Percentiles rank a stretch among this genome's conserved stretches.
phyloP scores from a whole-genome alignment of 1,139 yeast genomes.

The Blastobotrys raffinosifermentans region DNA sequence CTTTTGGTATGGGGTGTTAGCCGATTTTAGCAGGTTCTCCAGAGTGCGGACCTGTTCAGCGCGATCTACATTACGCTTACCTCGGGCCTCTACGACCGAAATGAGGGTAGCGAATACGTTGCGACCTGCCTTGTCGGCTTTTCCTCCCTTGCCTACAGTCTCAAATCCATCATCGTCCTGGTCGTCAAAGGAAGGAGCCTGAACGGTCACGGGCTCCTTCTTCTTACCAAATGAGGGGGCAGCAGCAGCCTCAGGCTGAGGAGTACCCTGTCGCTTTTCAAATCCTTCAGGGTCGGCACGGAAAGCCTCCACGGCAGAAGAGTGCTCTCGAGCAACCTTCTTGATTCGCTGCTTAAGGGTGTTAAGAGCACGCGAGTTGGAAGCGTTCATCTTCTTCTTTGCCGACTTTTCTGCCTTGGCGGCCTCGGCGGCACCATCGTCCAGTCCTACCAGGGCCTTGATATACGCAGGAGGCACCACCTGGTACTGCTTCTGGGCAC shows the following conservation, averaged over 20 bases:
- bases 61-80: slow-evolving; percentile 89
- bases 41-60: slow-evolving; percentile 68
- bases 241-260: slow-evolving; percentile 20
- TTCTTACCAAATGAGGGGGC: slow-evolving; percentile 8
- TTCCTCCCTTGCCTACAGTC: slow-evolving; percentile 39
- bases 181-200: slow-evolving; percentile 21
- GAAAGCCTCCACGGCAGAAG: slow-evolving; percentile 52
- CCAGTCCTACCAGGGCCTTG: slow-evolving; percentile 64
- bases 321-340: slow-evolving; percentile 69
- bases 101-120: slow-evolving; percentile 69
- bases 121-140: slow-evolving; percentile 35
- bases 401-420: slow-evolving; percentile 51
- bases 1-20: slow-evolving; percentile 61
- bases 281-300: slow-evolving; percentile 68
- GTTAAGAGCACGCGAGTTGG: slow-evolving; percentile 82
- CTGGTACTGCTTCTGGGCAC: slow-evolving; percentile 67
- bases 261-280: slow-evolving; percentile 43
- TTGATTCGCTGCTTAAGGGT: slow-evolving; percentile 83
- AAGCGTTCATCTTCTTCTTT: slow-evolving; percentile 72
- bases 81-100: slow-evolving; percentile 80
- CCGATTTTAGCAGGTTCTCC: slow-evolving; percentile 54
- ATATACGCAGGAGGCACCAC: slow-evolving; percentile 67
- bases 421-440: slow-evolving; percentile 57
- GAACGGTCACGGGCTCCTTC: slow-evolving; percentile 1
- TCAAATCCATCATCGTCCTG: slow-evolving; percentile 37